phyloP scores from a whole-genome alignment of 1,284 basidiomycete species.

The Sanghuangporus sanghuang region DNA sequence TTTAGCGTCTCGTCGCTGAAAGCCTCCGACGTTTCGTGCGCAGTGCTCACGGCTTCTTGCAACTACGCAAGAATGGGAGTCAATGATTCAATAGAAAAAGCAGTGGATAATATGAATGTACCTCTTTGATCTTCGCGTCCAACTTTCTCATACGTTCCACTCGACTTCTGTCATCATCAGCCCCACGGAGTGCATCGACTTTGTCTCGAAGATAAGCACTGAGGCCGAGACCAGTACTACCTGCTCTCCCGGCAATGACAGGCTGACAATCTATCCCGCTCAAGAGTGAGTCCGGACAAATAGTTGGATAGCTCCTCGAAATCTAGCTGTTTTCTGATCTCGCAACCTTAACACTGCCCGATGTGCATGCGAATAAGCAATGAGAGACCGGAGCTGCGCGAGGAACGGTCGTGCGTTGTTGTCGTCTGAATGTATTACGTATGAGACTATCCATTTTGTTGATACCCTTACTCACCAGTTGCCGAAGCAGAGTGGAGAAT shows the following conservation, averaged over 20 bases:
- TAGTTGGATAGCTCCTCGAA: slow-evolving; percentile 98
- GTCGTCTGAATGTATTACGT: slow-evolving; percentile 53
- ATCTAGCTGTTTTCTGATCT: slow-evolving; percentile 97
- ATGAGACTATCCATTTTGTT: not conserved
- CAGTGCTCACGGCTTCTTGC: slow-evolving; percentile 91
- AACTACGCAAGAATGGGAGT: slow-evolving; percentile 48
- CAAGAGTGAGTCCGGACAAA: slow-evolving; percentile 83
- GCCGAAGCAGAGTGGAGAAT: slow-evolving; percentile 82
- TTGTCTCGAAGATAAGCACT: slow-evolving; percentile 92
- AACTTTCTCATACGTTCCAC: slow-evolving; percentile 92
- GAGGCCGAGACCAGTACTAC: slow-evolving; percentile 76
- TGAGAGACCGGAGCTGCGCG: slow-evolving; percentile 81
- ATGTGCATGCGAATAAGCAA: slow-evolving; percentile 87
- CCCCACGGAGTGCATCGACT: slow-evolving; percentile 86
- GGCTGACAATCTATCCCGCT: slow-evolving; percentile 88
- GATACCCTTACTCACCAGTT: slow-evolving; percentile 50
- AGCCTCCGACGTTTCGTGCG: slow-evolving; percentile 92
- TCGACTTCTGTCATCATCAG: slow-evolving; percentile 89
- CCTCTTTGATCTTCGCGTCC: slow-evolving; percentile 93
- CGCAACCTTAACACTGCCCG: slow-evolving; percentile 88
- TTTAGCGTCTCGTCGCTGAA: slow-evolving; percentile 92
- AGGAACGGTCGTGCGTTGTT: slow-evolving; percentile 83
- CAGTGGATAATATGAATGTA: slow-evolving; percentile 29
- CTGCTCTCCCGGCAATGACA: slow-evolving; percentile 77
- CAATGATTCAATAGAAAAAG: not conserved